phyloP scores from a whole-genome alignment of 179 eudicot genomes.

The Vitellaria paradoxa region DNA sequence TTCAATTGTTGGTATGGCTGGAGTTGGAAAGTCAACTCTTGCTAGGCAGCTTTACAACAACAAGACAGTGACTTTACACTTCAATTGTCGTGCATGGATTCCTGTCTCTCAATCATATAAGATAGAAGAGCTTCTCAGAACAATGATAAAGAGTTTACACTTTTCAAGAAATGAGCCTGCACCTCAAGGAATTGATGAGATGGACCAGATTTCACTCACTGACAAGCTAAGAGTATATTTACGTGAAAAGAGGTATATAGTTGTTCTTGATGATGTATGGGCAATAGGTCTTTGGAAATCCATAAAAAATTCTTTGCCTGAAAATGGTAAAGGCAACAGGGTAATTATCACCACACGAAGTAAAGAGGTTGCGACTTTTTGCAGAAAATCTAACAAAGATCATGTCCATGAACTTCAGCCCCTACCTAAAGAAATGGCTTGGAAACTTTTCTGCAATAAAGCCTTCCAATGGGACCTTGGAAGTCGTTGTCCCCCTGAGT shows the following conservation, averaged over 20 bases:
- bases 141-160: neutral
- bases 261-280: constrained; percentile 4
- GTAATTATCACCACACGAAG: constrained; percentile 1
- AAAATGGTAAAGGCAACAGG: neutral
- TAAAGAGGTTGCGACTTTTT: neutral
- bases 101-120: neutral
- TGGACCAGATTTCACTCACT: neutral
- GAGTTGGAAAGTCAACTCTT: neutral
- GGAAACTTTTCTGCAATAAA: neutral
- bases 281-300: neutral
- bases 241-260: neutral
- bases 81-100: neutral
- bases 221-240: neutral
- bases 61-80: neutral
- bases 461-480: neutral
- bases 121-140: neutral
- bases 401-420: neutral
- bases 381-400: neutral
- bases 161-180: neutral
- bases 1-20: neutral
- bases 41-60: neutral
- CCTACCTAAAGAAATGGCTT: neutral
- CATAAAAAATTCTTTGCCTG: neutral
- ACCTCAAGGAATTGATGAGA: neutral
- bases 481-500: neutral